These are phyloP conservation scores for Dimargaris xerosporica DNA, from an alignment of 192 early-diverging fungal species.

Conservation along the genomic window DNA sequence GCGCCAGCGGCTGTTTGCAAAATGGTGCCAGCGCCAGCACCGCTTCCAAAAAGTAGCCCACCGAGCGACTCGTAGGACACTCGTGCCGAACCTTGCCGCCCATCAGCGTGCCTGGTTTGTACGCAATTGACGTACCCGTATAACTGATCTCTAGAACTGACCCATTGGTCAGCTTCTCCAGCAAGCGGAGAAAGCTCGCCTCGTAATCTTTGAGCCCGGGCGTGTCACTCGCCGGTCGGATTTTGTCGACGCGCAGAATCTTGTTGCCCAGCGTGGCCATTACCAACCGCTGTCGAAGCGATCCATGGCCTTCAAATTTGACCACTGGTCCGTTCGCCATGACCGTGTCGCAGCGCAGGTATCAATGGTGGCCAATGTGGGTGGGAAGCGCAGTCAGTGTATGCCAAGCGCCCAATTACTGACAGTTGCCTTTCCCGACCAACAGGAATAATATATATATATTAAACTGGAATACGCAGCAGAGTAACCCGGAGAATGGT, in stretches of 20 bases:
- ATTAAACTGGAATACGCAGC: too few species aligned
- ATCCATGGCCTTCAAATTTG: slow-evolving; percentile 68
- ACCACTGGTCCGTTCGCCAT: too few species aligned
- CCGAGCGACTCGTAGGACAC: slow-evolving; percentile 66
- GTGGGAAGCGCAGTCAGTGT: too few species aligned
- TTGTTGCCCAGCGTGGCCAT: slow-evolving; percentile 72
- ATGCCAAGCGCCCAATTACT: too few species aligned
- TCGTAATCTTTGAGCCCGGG: slow-evolving; percentile 89
- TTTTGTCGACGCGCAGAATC: slow-evolving; percentile 74
- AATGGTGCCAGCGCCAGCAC: slow-evolving; percentile 87
- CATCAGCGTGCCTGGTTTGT: slow-evolving; percentile 76
- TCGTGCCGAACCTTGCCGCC: slow-evolving; percentile 80
- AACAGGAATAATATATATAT: too few species aligned
- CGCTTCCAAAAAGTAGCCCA: slow-evolving; percentile 91
- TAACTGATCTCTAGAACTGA: slow-evolving; percentile 84
- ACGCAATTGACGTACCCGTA: slow-evolving; percentile 70
- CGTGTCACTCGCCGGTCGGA: slow-evolving; percentile 70
- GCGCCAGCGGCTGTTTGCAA: slow-evolving; percentile 64
- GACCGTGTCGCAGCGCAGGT: too few species aligned
- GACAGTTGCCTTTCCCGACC: too few species aligned
- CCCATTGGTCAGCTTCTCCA: slow-evolving; percentile 92
- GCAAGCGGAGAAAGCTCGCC: slow-evolving; percentile 68
- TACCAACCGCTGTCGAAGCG: slow-evolving; percentile 79
- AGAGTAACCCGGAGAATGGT: too few species aligned
- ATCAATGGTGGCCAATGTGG: too few species aligned